phyloP scores from a whole-genome alignment of 331 rosid genomes.

The Rhamnella rubrinervis region DNA sequence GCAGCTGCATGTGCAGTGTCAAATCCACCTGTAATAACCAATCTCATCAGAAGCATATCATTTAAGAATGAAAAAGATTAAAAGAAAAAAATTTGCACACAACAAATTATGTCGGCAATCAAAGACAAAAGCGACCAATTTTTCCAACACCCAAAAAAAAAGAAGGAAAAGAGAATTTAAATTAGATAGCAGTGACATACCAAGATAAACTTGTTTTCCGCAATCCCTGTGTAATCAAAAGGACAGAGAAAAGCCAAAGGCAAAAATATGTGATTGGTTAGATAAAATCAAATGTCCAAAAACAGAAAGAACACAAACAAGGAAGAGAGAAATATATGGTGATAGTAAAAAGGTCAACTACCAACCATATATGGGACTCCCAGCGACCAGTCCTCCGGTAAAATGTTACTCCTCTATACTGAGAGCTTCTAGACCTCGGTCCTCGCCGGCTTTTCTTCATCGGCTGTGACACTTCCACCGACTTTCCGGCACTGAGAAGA shows the following conservation, averaged over 20 bases:
- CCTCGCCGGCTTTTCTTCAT: constrained; percentile 92
- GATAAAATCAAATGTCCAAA: background rate
- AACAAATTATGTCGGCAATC: constrained; percentile 9
- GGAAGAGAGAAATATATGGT: background rate
- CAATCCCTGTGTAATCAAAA: constrained; percentile 70
- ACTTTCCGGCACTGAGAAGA: constrained; percentile 30
- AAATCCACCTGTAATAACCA: constrained; percentile 77
- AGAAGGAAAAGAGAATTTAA: constrained; percentile 8
- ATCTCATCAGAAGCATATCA: background rate
- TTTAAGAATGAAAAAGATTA: constrained; percentile 15
- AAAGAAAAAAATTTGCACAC: constrained; percentile 2
- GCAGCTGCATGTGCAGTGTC: constrained; percentile 99
- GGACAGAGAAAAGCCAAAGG: constrained; percentile 18
- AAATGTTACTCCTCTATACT: constrained; percentile 96
- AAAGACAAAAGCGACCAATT: constrained; percentile 5
- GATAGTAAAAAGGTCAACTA: constrained; percentile 1
- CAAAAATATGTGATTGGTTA: constrained; percentile 18
- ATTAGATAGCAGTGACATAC: constrained; percentile 44
- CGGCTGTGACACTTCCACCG: constrained; percentile 61
- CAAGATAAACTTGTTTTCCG: constrained; percentile 98
- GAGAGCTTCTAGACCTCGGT: constrained; percentile 93
- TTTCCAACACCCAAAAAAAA: constrained; percentile 4
- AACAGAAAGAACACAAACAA: background rate
- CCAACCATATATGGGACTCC: constrained; percentile 97
- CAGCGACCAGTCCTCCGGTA: constrained; percentile 98